These are phyloP conservation scores for Pseudocercospora eumusae DNA, from an alignment of 2,329 filamentous ascomycete genomes.

Conservation along the genomic window DNA sequence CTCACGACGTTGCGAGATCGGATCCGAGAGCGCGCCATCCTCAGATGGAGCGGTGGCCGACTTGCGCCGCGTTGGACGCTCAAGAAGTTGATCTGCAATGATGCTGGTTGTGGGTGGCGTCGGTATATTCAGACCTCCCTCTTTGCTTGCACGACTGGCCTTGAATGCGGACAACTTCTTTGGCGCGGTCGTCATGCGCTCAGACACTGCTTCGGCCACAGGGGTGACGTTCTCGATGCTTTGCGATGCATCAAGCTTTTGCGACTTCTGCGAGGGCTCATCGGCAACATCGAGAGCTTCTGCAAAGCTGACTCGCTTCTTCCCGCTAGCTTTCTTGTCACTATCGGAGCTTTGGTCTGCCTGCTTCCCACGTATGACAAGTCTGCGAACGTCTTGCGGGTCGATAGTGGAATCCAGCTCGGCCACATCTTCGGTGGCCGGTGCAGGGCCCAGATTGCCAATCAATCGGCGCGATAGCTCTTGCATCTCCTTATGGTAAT, in stretches of 20 bases:
- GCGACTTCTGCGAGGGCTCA: slow-evolving; percentile 39
- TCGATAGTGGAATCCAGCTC: slow-evolving; percentile 48
- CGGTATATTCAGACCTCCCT: slow-evolving; percentile 2
- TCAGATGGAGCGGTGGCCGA: slow-evolving; percentile 40
- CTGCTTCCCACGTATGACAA: slow-evolving; percentile 46
- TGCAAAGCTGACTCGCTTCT: slow-evolving; percentile 81
- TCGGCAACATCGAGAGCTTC: slow-evolving; percentile 69
- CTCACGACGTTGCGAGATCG: slow-evolving; percentile 71
- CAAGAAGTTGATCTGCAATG: slow-evolving; percentile 56
- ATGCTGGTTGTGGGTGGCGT: slow-evolving; percentile 33
- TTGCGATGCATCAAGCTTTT: slow-evolving; percentile 29
- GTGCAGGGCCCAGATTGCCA: slow-evolving; percentile 59
- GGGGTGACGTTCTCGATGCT: slow-evolving; percentile 27
- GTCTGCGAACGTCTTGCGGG: slow-evolving; percentile 57
- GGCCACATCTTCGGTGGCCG: slow-evolving; percentile 38
- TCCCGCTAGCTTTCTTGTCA: slow-evolving; percentile 40
- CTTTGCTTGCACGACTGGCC: slow-evolving; percentile 43
- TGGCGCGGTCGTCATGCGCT: slow-evolving; percentile 37
- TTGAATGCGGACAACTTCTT: slow-evolving; percentile 27
- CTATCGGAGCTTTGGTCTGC: slow-evolving; percentile 27
- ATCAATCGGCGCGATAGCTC: slow-evolving; percentile 78
- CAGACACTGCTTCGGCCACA: slow-evolving; percentile 45
- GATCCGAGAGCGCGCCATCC: slow-evolving; percentile 51
- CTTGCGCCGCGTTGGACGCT: slow-evolving; percentile 43
- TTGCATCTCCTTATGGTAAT: slow-evolving; percentile 79